Base-by-base conservation (phyloP, 768 basidiomycete genomes). In the Asterophora lycoperdoides region DNA sequence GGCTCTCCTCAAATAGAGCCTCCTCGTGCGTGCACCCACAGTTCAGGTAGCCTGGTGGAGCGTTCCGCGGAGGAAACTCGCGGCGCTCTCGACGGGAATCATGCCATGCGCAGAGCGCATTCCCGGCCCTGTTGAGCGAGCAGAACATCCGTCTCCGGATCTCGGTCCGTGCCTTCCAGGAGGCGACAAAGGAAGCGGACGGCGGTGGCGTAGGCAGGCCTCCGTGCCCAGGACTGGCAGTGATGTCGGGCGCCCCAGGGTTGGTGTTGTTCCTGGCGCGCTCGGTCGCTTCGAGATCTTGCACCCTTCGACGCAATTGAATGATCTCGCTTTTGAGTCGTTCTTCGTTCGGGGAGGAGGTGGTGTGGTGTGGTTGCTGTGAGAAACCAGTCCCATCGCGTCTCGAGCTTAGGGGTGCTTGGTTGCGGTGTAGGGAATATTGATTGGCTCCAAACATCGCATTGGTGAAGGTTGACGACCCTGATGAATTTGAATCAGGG, bases 91-190 rank as follows among this genome's bases (percentile, higher is more conserved):
- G 81, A 39, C 89, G 76, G 2, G 89, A 89, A 64, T 93, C 90
- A 59, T 93, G 89, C 89, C 89, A 93, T 3, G 90, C 84, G 63
- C 89, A 92, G 30, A 92, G 77, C 1, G 89, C 89, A 56, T 93
- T 93, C 28, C 90, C 90, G 0, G 89, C 89, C 43, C 90, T 81
- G 65, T 93, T 92, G 26, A 88, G 72, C 3, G 89, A 86, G 64
- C 89, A 93, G 67, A 83, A 86, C 37, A 80, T 72, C 46, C 79
- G 79, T 54, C 73, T 70, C 32, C 90, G 85, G 5, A 84, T 79
- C 17, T 87, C 83, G 0, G 87, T 91, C 49, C 89, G 84, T 8
- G 74, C 71, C 41, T 76, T 77, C 89, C 89, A 91, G 2, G 79
- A 74, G 23, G 72, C 67, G 39, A 81, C 74, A 68, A 86, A 83